phyloP scores from a whole-genome alignment of 352 stramenopile species.

The Thalassiosira livingstoniorum region DNA sequence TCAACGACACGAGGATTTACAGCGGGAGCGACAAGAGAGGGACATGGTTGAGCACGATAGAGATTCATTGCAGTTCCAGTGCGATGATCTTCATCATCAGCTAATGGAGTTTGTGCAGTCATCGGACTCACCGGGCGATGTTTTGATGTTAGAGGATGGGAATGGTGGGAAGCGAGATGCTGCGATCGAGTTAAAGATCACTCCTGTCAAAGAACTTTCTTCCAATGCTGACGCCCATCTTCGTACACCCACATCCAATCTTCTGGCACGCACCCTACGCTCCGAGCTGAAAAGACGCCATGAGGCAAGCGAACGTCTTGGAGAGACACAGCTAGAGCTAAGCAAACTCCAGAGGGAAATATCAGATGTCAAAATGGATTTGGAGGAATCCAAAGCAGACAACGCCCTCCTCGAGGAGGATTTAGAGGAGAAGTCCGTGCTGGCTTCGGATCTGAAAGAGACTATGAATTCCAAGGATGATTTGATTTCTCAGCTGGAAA shows the following conservation, averaged over 20 bases:
- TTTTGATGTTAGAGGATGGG: constrained; percentile 40
- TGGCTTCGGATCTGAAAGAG: constrained; percentile 37
- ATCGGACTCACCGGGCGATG: constrained; percentile 24
- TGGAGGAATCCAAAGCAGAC: constrained; percentile 65
- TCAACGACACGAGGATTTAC: constrained; percentile 40
- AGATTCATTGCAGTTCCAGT: constrained; percentile 48
- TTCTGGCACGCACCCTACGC: constrained; percentile 65
- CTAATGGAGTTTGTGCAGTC: constrained; percentile 39
- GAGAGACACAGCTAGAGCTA: constrained; percentile 44
- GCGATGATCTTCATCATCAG: constrained; percentile 40
- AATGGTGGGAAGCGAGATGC: constrained; percentile 38
- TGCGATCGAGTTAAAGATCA: constrained; percentile 30
- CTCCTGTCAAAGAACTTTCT: constrained; percentile 38
- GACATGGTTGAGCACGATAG: constrained; percentile 57
- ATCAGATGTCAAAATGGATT: constrained; percentile 61
- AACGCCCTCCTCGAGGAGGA: constrained; percentile 56
- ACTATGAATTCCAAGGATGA: constrained; percentile 37
- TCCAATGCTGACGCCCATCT: constrained; percentile 23
- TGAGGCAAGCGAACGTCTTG: constrained; percentile 32
- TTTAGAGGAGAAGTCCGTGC: constrained; percentile 44
- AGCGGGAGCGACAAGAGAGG: constrained; percentile 48
- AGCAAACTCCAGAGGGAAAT: constrained; percentile 51
- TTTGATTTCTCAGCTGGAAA: constrained; percentile 36
- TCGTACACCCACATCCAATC: constrained; percentile 56
- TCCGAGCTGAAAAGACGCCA: constrained; percentile 61